Evolutionary conservation across 345 rosid species (phyloP), one percentile per base, ranked within the genome.

Genomic region (Firmiana major): DNA sequence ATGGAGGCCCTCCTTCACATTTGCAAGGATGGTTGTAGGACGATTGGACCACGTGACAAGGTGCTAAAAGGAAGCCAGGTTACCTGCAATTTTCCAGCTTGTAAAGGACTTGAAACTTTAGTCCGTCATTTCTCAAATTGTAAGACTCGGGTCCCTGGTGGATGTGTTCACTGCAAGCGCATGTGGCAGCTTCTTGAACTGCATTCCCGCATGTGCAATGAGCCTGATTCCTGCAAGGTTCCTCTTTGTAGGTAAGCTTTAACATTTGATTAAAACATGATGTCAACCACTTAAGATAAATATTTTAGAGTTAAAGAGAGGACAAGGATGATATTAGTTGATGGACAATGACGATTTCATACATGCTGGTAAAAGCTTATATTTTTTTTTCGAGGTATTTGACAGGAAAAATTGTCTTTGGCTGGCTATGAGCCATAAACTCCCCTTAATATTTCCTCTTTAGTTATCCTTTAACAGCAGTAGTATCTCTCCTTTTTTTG

Each of bases 101-200:
- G 98, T 85, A 90, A 91, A 84, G 92, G 92, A 28, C 88, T 94
- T 12, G 97, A 94, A 86, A 78, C 83, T 66, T 87, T 88, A 75
- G 88, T 94, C 9, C 83, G 97, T 43, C 97, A 94, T 89, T 93
- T 94, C 85, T 84, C 93, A 62, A 84, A 74, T 51, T 94, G 98
- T 80, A 89, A 87, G 85, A 62, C 90, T 64, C 90, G 93, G 19
- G 91, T 86, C 71, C 92, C 92, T 65, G 90, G 88, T 40, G 90
- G 90, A 62, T 94, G 98, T 63, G 77, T 73, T 60, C 90, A 84
- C 71, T 94, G 98, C 87, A 94, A 91, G 81, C 86, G 94, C 34
- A 89, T 90, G 95, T 89, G 98, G 94, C 98, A 91, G 88, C 94
- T 94, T 74, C 89, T 93, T 78, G 92, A 93, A 81, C 90, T 94